phyloP scores from a whole-genome alignment of 805 yeast species.

The Lachancea fermentati region DNA sequence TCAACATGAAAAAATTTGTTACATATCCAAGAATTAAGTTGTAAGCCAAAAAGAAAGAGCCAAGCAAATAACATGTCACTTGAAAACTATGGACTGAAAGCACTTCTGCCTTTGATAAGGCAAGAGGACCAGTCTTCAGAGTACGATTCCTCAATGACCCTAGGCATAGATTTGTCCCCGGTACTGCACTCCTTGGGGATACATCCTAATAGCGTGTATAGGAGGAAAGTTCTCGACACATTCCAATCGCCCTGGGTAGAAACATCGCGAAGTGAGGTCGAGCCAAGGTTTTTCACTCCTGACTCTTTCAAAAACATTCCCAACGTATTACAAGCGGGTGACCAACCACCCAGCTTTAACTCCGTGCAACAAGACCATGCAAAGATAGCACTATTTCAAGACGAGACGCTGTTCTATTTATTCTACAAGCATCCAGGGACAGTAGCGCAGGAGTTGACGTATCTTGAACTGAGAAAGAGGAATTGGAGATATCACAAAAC shows the following conservation, averaged over 20 bases:
- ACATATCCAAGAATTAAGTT: neutral
- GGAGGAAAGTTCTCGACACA: conserved; percentile 36
- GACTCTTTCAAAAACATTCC: conserved; percentile 40
- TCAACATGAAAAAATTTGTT: neutral
- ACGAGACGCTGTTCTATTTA: conserved; percentile 88
- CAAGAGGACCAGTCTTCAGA: conserved; percentile 21
- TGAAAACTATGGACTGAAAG: conserved; percentile 32
- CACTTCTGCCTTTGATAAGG: conserved; percentile 29
- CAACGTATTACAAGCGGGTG: conserved; percentile 26
- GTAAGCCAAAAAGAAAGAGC: neutral
- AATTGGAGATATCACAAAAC: conserved; percentile 98
- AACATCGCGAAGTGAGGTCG: conserved; percentile 83
- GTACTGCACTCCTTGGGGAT: conserved; percentile 32
- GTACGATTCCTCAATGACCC: conserved; percentile 31
- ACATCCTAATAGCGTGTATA: conserved; percentile 8
- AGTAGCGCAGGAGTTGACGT: conserved; percentile 87
- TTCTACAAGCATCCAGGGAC: conserved; percentile 93
- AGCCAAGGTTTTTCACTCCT: conserved; percentile 73
- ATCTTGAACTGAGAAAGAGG: conserved; percentile 81
- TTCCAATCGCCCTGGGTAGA: conserved; percentile 95
- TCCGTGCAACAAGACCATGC: conserved; percentile 35
- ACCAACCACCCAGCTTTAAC: conserved; percentile 30
- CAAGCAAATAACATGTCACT: neutral
- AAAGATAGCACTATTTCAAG: conserved; percentile 62
- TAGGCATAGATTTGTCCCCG: conserved; percentile 32